These are phyloP conservation scores for Paracoccidioides lutzii DNA, from an alignment of 2,329 filamentous ascomycete species.

Conservation along the genomic window DNA sequence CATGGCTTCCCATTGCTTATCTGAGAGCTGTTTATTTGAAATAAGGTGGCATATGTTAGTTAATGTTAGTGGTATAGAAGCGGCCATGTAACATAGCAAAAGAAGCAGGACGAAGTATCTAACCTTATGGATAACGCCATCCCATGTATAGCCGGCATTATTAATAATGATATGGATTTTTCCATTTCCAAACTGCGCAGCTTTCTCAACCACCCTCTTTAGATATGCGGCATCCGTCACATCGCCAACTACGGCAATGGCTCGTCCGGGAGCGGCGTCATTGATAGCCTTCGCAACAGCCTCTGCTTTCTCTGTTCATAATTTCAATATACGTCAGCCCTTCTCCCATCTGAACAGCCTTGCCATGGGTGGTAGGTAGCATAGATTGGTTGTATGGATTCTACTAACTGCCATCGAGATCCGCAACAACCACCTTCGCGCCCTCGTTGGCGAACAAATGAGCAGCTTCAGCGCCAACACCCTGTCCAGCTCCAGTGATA, in stretches of 20 bases:
- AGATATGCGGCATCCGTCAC: conserved; percentile 61
- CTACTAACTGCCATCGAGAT: conserved; percentile 58
- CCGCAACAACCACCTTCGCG: conserved; percentile 68
- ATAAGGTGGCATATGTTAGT: not conserved
- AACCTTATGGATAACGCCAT: conserved; percentile 77
- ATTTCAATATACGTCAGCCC: conserved; percentile 7
- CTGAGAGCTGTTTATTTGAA: conserved; percentile 19
- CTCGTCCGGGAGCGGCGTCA: conserved; percentile 45
- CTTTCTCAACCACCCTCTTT: conserved; percentile 55
- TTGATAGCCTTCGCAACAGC: conserved; percentile 60
- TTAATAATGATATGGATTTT: conserved; percentile 89
- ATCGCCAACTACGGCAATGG: conserved; percentile 63
- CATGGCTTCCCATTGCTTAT: conserved; percentile 87
- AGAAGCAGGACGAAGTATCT: not conserved
- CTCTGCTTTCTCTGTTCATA: conserved; percentile 50
- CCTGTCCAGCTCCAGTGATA: conserved; percentile 74
- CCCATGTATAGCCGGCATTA: conserved; percentile 87
- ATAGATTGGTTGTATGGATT: conserved; percentile 2
- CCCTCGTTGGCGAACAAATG: conserved; percentile 77
- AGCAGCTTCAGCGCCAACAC: conserved; percentile 76
- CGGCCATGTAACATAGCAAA: not conserved
- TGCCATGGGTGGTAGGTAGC: not conserved
- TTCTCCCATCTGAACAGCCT: not conserved
- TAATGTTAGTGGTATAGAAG: not conserved
- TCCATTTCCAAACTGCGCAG: conserved; percentile 67